Evolutionary conservation across 1,284 basidiomycete species (phyloP).

Genomic region (Irpex lacteus): DNA sequence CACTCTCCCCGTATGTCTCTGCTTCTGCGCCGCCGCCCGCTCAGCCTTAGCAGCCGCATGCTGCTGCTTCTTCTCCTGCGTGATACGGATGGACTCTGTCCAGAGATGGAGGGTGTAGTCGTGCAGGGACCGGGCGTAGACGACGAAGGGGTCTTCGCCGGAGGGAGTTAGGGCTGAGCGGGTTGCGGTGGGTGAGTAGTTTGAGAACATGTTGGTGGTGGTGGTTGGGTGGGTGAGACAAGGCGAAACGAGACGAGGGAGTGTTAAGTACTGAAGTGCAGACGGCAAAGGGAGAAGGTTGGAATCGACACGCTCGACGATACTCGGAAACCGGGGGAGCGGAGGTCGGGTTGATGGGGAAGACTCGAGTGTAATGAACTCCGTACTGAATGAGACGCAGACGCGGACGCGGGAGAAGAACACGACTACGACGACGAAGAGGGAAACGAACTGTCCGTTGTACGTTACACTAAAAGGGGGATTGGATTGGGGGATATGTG

Average conservation of each 20-base stretch:
- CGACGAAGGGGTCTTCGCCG: conserved; percentile 34
- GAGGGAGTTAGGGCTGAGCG: conserved; percentile 1
- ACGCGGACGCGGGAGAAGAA: too few relatives aligned
- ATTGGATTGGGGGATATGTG: neutral
- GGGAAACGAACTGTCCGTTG: too few relatives aligned
- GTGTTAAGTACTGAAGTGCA: neutral
- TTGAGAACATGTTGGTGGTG: conserved; percentile 8
- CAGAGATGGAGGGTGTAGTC: conserved; percentile 66
- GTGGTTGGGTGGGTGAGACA: neutral
- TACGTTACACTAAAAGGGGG: neutral
- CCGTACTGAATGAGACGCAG: too few relatives aligned
- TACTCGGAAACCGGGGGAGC: too few relatives aligned
- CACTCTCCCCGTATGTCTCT: conserved; percentile 3
- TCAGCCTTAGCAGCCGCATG: conserved; percentile 17
- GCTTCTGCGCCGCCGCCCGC: conserved; percentile 17
- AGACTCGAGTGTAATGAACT: too few relatives aligned
- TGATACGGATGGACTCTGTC: conserved; percentile 60
- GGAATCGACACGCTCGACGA: neutral
- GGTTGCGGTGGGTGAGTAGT: neutral
- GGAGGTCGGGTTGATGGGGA: too few relatives aligned
- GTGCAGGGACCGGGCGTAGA: conserved; percentile 62
- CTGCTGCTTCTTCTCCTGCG: conserved; percentile 47
- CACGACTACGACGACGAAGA: too few relatives aligned
- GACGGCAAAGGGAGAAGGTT: neutral
- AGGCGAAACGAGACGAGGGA: neutral